phyloP scores from a whole-genome alignment of 2,329 filamentous ascomycete species.

The Paecilomyces niveus region DNA sequence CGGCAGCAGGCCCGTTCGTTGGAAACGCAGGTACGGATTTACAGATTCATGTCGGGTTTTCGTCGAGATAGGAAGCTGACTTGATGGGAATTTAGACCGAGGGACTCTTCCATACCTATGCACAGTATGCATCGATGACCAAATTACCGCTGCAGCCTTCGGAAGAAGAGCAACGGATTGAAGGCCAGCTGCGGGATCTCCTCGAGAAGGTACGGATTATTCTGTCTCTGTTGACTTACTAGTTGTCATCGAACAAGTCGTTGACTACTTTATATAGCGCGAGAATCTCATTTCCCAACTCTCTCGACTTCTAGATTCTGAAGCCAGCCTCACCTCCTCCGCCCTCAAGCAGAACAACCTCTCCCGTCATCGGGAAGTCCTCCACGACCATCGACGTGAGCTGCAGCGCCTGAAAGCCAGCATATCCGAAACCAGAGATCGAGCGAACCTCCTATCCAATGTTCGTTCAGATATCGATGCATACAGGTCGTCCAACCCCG shows the following conservation, averaged over 20 bases:
- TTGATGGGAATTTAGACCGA: constrained; percentile 58
- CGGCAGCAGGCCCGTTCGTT: constrained; percentile 84
- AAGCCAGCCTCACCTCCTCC: constrained; percentile 77
- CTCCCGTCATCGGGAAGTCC: constrained; percentile 80
- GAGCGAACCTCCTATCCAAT: constrained; percentile 82
- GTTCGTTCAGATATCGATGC: constrained; percentile 88
- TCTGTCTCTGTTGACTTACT: background rate
- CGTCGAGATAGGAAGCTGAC: background rate
- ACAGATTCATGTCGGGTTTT: background rate
- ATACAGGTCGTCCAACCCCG: constrained; percentile 76
- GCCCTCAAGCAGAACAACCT: constrained; percentile 97
- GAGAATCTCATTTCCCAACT: constrained; percentile 77
- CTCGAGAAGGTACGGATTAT: constrained; percentile 63
- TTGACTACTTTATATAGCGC: constrained; percentile 48
- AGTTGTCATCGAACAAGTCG: background rate
- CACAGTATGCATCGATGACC: constrained; percentile 76
- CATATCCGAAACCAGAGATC: constrained; percentile 71
- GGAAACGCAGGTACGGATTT: constrained; percentile 71
- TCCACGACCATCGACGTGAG: constrained; percentile 79
- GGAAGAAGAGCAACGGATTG: constrained; percentile 73
- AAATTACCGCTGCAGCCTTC: constrained; percentile 77
- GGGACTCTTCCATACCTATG: constrained; percentile 63
- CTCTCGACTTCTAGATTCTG: constrained; percentile 82
- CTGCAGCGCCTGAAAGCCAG: constrained; percentile 65
- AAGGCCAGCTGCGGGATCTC: constrained; percentile 75